Conservation (phyloP, 805 yeast species). For the Kodamaea neixiangensis region DNA sequence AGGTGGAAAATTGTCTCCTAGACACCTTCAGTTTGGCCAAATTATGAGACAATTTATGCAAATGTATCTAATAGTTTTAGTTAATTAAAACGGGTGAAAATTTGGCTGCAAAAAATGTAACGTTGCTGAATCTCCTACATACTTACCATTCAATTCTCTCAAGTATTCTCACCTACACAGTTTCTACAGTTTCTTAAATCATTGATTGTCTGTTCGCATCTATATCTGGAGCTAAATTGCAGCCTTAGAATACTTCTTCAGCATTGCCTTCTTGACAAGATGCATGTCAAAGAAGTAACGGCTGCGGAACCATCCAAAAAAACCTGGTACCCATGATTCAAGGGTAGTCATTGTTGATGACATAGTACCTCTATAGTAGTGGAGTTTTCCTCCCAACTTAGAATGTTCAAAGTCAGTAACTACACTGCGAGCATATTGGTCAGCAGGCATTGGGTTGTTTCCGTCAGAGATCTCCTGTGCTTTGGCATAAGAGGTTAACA, state of each 20-base stretch:
- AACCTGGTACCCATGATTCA: background rate
- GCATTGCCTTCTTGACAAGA: background rate
- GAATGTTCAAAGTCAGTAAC: constrained; percentile 44
- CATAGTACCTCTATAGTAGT: constrained; percentile 7
- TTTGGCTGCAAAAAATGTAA: too few species aligned
- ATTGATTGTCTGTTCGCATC: background rate
- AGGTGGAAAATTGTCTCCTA: too few species aligned
- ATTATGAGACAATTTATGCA: too few species aligned
- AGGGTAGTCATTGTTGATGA: background rate
- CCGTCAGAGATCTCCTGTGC: constrained; percentile 62
- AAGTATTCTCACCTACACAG: too few species aligned
- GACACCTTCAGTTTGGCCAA: too few species aligned
- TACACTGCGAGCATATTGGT: constrained; percentile 55
- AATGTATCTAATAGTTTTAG: too few species aligned
- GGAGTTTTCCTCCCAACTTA: constrained; percentile 1
- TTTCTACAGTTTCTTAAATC: too few species aligned
- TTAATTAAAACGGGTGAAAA: too few species aligned
- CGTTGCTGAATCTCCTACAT: too few species aligned
- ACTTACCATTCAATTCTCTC: too few species aligned
- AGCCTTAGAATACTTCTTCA: background rate
- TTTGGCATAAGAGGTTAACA: constrained; percentile 46
- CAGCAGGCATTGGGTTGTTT: constrained; percentile 61
- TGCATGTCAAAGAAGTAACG: background rate
- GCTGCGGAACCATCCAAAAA: background rate
- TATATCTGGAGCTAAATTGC: constrained; percentile 23